Base-by-base conservation (phyloP, 306 rosid species). In the Argentina anserina region DNA sequence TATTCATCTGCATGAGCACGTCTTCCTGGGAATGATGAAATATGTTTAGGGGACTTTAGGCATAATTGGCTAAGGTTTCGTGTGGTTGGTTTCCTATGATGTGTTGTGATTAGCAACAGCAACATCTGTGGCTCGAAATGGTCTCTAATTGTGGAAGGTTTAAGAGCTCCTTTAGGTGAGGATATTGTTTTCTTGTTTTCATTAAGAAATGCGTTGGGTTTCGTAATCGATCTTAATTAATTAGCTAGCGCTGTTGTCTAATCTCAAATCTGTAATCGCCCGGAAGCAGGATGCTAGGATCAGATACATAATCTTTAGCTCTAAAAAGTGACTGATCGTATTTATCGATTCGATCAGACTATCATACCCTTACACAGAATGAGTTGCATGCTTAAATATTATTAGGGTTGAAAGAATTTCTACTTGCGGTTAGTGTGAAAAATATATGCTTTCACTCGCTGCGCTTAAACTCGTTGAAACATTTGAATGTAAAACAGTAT, bases 11-110 rank as follows among this genome's bases (percentile, higher is more conserved):
- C 39, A 8, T 2, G 12, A 39, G 33, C 75, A 55, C 53, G 53
- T 14, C 66, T 71, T 34, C 67, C 66, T 21, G 53, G 40, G 41
- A 55, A 39, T 55, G 43, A 70, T 25, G 66, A 71, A 55, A 53
- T 53, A 26, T 67, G 71, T 26, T 52, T 67, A 20, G 17, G 43
- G n/a, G n/a, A n/a, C n/a, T n/a, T n/a, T n/a, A n/a, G n/a, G n/a
- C n/a, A n/a, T n/a, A 7, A 15, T 34, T 62, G 43, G 67, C 28
- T 8, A 34, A 8, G 67, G 67, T 20, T 62, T 34, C 36, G 65
- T 33, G 65, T 14, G 65, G 67, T n/a, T 34, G 67, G 45, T 60
- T 10, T 7, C 28, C 67, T 8, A 28, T 15, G 59, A 26, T 28
- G 63, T 26, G 4, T 5, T 58, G 45, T 62, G 28, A 62, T 62